phyloP scores from a whole-genome alignment of 768 basidiomycete species.

The Calocera cornea region DNA sequence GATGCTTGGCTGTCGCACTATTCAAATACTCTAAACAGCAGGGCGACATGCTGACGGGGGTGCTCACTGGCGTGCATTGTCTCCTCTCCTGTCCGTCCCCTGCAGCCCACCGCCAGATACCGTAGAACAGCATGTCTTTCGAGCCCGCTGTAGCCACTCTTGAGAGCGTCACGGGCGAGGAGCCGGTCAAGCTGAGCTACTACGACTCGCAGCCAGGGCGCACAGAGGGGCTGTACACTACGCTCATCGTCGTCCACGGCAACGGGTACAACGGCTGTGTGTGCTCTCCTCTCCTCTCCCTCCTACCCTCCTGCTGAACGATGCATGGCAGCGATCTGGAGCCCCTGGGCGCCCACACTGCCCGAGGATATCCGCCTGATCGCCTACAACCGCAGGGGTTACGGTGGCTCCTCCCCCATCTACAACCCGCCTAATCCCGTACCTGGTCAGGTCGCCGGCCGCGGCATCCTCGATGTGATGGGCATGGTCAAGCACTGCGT shows the following conservation, averaged over 20 bases:
- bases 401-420: neutral
- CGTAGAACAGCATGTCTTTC: neutral
- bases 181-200: neutral
- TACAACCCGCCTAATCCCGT: neutral
- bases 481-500: constrained; percentile 1
- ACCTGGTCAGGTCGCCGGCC: neutral
- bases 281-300: neutral
- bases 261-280: neutral
- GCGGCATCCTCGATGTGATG: neutral
- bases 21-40: too few relatives aligned
- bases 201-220: neutral
- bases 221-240: neutral
- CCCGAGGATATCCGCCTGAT: neutral
- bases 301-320: neutral
- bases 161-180: neutral
- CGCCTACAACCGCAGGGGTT: neutral
- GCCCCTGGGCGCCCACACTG: neutral
- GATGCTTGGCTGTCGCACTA: too few relatives aligned
- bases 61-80: too few relatives aligned
- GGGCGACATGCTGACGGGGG: too few relatives aligned
- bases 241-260: neutral
- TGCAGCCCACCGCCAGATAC: too few relatives aligned
- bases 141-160: neutral
- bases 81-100: too few relatives aligned
- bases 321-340: neutral